Percentiles rank a stretch among this genome's conserved stretches.
These are phyloP conservation scores for Hyaloscypha bicolor DNA, from an alignment of 495 filamentous ascomycete genomes.

Conservation along the genomic window DNA sequence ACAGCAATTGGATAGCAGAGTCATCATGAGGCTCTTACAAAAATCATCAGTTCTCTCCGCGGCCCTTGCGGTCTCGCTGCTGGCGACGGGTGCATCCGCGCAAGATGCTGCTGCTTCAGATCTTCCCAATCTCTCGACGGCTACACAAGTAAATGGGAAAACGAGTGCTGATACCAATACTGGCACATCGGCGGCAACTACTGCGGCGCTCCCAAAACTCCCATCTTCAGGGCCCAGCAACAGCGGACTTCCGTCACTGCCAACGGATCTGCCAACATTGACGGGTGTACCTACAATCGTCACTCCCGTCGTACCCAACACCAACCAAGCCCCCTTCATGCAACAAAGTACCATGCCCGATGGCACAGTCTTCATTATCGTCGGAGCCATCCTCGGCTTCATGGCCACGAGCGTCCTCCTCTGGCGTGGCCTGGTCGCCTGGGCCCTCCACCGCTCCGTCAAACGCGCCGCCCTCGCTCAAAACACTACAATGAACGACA, in stretches of 20 bases:
- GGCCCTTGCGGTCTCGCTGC: constrained; percentile 13
- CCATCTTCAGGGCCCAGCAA: constrained; percentile 26
- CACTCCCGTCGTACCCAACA: constrained; percentile 76
- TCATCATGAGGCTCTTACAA: constrained; percentile 24
- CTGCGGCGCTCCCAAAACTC: constrained; percentile 5
- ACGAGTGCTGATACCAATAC: constrained; percentile 31
- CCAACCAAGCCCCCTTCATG: constrained; percentile 89
- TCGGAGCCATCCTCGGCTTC: constrained; percentile 84
- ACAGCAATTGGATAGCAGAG: not conserved
- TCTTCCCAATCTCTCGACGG: constrained; percentile 18
- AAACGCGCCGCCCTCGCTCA: constrained; percentile 75
- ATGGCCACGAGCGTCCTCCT: constrained; percentile 76
- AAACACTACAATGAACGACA: constrained; percentile 55
- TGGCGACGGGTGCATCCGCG: constrained; percentile 9
- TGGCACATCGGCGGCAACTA: constrained; percentile 29
- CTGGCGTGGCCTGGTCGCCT: constrained; percentile 89
- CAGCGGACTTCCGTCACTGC: constrained; percentile 21
- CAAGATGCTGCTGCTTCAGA: not conserved
- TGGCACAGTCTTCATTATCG: constrained; percentile 94
- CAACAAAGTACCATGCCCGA: constrained; percentile 88
- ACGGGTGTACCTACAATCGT: constrained; percentile 27
- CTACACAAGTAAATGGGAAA: constrained; percentile 6
- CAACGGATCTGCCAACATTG: constrained; percentile 37
- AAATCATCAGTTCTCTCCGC: constrained; percentile 14
- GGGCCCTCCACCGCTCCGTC: constrained; percentile 90